Evolutionary conservation across 805 yeast species (phyloP).

Genomic region (Saccharomycopsis sp.): DNA sequence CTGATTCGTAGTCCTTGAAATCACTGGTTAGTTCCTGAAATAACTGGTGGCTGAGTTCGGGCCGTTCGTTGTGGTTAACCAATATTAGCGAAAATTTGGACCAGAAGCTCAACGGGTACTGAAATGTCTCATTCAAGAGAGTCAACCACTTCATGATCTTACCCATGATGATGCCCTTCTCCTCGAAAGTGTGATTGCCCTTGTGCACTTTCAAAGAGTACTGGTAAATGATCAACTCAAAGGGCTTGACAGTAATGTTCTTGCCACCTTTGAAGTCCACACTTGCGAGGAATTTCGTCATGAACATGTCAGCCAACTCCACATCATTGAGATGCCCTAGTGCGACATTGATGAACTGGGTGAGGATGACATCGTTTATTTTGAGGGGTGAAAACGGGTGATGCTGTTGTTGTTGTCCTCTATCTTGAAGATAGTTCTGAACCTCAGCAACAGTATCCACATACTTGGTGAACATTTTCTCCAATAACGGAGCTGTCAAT

Average conservation of each 20-base stretch:
- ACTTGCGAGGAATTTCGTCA: constrained; percentile 6
- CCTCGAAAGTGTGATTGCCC: too few species aligned
- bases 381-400: constrained; percentile 2
- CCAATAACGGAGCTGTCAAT: background rate
- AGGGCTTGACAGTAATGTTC: constrained; percentile 1
- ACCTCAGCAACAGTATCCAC: constrained; percentile 4
- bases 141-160: constrained; percentile 6
- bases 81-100: constrained; percentile 13
- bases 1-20: constrained; percentile 29
- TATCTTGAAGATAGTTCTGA: constrained; percentile 1
- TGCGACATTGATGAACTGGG: constrained; percentile 11
- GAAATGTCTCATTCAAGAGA: constrained; percentile 13
- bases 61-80: constrained; percentile 4
- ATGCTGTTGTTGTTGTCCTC: background rate
- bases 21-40: constrained; percentile 6
- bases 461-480: constrained; percentile 9
- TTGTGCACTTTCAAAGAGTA: constrained; percentile 2
- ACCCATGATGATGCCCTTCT: background rate
- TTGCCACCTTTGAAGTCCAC: constrained; percentile 3
- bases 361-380: constrained; percentile 6
- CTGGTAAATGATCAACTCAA: constrained; percentile 8
- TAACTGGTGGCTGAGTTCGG: constrained; percentile 6
- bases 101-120: constrained; percentile 11
- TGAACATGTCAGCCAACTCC: constrained; percentile 10
- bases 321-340: background rate